Percentiles rank a stretch among this genome's conserved stretches.
These are phyloP conservation scores for Malania oleifera DNA, from an alignment of 164 flowering plant genomes.

Conservation along the genomic window DNA sequence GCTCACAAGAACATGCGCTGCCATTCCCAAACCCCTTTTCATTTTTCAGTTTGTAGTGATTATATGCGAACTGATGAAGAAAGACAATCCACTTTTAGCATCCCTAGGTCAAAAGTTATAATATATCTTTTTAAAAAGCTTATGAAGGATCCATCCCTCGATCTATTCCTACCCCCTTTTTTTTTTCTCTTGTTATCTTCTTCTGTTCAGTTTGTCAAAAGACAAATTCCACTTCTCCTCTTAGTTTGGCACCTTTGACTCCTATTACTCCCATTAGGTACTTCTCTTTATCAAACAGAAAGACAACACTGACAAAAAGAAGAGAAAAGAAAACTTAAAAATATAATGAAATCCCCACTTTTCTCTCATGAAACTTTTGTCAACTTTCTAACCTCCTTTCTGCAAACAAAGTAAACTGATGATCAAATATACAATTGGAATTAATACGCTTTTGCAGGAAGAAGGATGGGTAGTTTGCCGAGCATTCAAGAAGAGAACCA, in stretches of 20 bases:
- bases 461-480: constrained; percentile 99
- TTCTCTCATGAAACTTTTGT: no score
- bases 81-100: constrained; percentile 13
- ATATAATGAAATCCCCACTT: neutral
- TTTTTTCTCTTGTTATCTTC: constrained; percentile 12
- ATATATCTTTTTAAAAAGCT: constrained; percentile 1
- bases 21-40: no score
- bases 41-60: no score
- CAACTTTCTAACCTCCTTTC: neutral
- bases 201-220: constrained; percentile 18
- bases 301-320: neutral
- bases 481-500: constrained; percentile 78
- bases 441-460: constrained; percentile 59
- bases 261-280: neutral
- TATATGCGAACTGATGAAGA: no score
- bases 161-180: constrained; percentile 6
- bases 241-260: neutral
- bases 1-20: no score
- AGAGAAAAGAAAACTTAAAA: constrained; percentile 2
- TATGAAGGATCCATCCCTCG: constrained; percentile 4
- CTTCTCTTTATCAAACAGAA: constrained; percentile 19
- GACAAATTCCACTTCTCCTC: constrained; percentile 21
- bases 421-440: no score
- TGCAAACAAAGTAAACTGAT: no score
- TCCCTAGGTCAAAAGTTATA: constrained; percentile 18